Evolutionary conservation across 352 stramenopile genomes (phyloP).

Genomic region (Bremia lactucae): DNA sequence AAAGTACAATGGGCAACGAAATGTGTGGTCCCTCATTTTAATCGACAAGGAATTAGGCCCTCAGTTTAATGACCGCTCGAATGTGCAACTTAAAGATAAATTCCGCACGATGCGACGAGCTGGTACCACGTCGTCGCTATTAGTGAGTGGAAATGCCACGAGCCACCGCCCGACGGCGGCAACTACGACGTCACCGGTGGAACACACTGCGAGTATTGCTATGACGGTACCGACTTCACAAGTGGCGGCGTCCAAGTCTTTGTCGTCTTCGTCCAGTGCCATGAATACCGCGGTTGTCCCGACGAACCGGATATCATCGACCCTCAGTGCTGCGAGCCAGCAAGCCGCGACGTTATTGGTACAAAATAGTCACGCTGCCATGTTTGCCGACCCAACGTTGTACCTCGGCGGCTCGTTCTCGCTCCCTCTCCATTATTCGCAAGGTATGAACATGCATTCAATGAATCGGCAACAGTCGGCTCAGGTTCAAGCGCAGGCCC

Average conservation of each 20-base stretch:
- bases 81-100: constrained; percentile 81
- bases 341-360: constrained; percentile 44
- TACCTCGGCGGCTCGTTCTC: constrained; percentile 54
- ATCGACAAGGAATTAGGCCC: constrained; percentile 68
- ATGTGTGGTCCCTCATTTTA: constrained; percentile 77
- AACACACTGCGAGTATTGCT: too few species aligned
- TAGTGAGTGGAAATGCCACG: constrained; percentile 30
- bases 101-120: constrained; percentile 71
- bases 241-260: too few species aligned
- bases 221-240: too few species aligned
- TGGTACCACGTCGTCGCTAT: constrained; percentile 28
- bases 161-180: constrained; percentile 31
- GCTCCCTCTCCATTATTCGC: constrained; percentile 39
- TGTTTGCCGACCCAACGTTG: constrained; percentile 56
- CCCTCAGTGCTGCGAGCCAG: constrained; percentile 31
- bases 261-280: too few species aligned
- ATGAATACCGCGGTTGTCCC: too few species aligned
- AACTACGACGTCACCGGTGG: constrained; percentile 6
- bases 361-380: constrained; percentile 36
- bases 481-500: constrained; percentile 23
- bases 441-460: constrained; percentile 45
- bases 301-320: constrained; percentile 19
- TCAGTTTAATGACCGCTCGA: constrained; percentile 74
- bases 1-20: constrained; percentile 76
- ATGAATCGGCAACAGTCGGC: constrained; percentile 33